A percentile compares a stretch with the other conserved stretches of the same genome.
Evolutionary conservation across 2,329 filamentous ascomycete species (phyloP).

Genomic region (Byssothecium circinans): DNA sequence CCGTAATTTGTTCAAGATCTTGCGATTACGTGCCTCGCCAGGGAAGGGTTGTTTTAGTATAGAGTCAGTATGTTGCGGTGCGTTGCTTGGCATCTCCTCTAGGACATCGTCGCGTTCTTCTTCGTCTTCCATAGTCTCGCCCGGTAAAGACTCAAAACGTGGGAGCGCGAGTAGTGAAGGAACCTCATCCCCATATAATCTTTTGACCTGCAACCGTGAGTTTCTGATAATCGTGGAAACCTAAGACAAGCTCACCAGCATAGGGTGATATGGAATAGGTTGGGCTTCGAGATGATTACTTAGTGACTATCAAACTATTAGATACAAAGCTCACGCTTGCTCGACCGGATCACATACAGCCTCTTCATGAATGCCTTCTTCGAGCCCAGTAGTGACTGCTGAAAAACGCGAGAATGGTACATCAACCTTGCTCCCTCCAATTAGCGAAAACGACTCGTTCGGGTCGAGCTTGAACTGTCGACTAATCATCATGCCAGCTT

Average conservation of each 20-base stretch:
- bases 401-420: conserved; percentile 49
- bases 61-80: not conserved
- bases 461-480: conserved; percentile 2
- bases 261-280: not conserved
- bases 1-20: no score
- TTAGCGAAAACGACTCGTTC: conserved; percentile 2
- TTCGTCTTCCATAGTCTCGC: not conserved
- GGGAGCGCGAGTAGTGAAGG: not conserved
- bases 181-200: not conserved
- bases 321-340: conserved; percentile 1
- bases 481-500: conserved; percentile 51
- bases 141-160: not conserved
- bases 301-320: conserved; percentile 10
- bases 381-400: not conserved
- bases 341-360: conserved; percentile 10
- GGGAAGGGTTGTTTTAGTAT: not conserved
- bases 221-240: not conserved
- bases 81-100: not conserved
- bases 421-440: conserved; percentile 51
- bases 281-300: conserved; percentile 1
- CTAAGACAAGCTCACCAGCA: not conserved
- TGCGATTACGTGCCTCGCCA: not conserved
- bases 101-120: not conserved
- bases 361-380: conserved; percentile 1
- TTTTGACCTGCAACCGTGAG: conserved; percentile 1